Base-by-base conservation (phyloP, 495 filamentous ascomycete species). In the Xylaria curta region DNA sequence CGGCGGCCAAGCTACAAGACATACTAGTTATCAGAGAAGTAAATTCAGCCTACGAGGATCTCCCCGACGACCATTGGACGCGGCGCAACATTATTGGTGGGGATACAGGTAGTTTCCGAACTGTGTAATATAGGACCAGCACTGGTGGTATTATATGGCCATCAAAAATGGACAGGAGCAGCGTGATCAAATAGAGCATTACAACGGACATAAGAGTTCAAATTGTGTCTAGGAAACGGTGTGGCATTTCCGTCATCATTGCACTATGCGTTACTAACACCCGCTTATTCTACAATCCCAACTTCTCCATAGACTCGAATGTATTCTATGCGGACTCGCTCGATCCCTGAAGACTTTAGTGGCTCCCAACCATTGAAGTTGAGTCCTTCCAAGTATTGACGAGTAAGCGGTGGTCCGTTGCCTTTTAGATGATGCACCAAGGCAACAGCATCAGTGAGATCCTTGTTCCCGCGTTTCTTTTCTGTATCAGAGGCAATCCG, bases 331-430 rank as follows among this genome's bases (percentile, higher is more conserved):
- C 46, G 38, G 4, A 71, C 69, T 40, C 7, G 38, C n/a, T 71
- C 49, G 21, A 71, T 71, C 26, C 60, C 69, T 19, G n/a, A 8
- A 10, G 53, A 40, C 44, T 58, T 58, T 6, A 44, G 33, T 40
- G 24, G n/a, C n/a, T 65, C 69, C 47, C 56, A 64, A n/a, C 49
- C 69, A n/a, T 71, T 71, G 31, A 64, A 63, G 26, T 71, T 65
- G 15, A 71, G 61, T 0, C 38, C 31, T 21, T 56, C 46, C 24
- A 63, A 46, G 40, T 63, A 71, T 5, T 71, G 36, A 3, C 28
- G 13, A 47, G 17, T 71, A 8, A 71, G 61, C 1, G 69, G 69
- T 10, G 60, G 69, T 1, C 60, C 69, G 15, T 40, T 31, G 19
- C 60, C 69, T 33, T 71, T 71, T 12, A 71, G 24, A 24, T 46